Evolutionary conservation across 441 rosid species (phyloP).

Genomic region (Eruca vesicaria): DNA sequence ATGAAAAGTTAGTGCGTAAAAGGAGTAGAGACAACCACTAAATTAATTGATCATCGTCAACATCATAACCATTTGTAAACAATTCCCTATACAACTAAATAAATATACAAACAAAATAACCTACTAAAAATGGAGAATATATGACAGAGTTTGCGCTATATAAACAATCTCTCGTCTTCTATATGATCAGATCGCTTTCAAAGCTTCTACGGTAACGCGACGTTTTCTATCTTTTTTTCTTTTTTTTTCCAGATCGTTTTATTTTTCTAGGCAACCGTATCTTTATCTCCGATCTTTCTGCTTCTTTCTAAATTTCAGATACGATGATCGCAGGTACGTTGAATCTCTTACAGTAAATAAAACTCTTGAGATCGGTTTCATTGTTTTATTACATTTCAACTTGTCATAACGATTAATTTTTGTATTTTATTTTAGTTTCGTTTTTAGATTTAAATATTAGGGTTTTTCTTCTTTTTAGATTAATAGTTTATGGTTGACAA

Average conservation of each 20-base stretch:
- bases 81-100: slow-evolving; percentile 8
- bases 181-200: slow-evolving; percentile 28
- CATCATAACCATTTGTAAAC: slow-evolving; percentile 10
- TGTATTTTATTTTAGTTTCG: background rate
- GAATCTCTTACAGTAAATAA: background rate
- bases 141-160: background rate
- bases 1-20: background rate
- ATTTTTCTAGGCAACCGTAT: slow-evolving; percentile 2
- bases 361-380: background rate
- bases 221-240: slow-evolving; percentile 27
- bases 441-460: background rate
- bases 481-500: slow-evolving; percentile 20
- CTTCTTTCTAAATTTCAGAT: slow-evolving; percentile 18
- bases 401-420: background rate
- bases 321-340: slow-evolving; percentile 19
- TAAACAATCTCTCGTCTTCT: slow-evolving; percentile 18
- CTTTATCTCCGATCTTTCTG: slow-evolving; percentile 2
- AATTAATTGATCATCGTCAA: slow-evolving; percentile 7
- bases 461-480: slow-evolving; percentile 12
- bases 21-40: slow-evolving; percentile 19
- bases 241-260: background rate
- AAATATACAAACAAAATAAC: background rate
- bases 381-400: background rate
- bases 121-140: background rate
- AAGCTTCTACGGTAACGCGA: slow-evolving; percentile 46